Percentiles rank a stretch among this genome's conserved stretches.
Conservation (phyloP, 805 yeast species). For the Sugiyamaella smithiae region DNA sequence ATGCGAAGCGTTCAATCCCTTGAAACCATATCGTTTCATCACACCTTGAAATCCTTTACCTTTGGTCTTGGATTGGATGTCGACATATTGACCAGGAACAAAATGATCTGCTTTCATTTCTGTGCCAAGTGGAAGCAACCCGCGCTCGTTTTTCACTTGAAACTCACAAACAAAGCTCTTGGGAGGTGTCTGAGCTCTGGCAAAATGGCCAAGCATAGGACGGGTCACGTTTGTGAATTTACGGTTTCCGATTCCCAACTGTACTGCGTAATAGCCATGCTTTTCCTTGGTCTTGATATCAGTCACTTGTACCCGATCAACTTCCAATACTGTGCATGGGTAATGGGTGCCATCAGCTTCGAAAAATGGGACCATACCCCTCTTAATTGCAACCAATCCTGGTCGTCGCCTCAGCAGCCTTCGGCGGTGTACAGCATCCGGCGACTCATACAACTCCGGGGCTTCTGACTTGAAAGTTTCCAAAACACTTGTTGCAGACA, state of each 20-base stretch:
- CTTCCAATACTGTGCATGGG: constrained; percentile 85
- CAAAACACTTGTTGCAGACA: constrained; percentile 33
- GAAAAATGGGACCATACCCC: constrained; percentile 88
- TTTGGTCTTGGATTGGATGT: constrained; percentile 71
- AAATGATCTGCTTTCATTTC: constrained; percentile 81
- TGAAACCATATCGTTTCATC: constrained; percentile 90
- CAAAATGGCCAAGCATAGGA: constrained; percentile 70
- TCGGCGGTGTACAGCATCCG: constrained; percentile 66
- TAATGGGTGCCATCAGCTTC: constrained; percentile 59
- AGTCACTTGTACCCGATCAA: constrained; percentile 84
- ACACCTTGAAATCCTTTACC: constrained; percentile 99
- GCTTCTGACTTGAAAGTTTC: constrained; percentile 38
- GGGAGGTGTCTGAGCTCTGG: constrained; percentile 79
- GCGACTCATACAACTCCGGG: constrained; percentile 61
- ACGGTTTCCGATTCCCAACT: constrained; percentile 78
- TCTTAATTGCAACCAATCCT: constrained; percentile 78
- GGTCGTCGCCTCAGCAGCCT: constrained; percentile 73
- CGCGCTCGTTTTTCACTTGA: constrained; percentile 63
- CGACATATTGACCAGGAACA: constrained; percentile 78
- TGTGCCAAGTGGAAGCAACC: constrained; percentile 73
- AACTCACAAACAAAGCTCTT: constrained; percentile 75
- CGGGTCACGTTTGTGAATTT: constrained; percentile 59
- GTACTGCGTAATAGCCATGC: constrained; percentile 82
- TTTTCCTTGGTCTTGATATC: constrained; percentile 64
- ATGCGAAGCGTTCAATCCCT: constrained; percentile 88